Evolutionary conservation across 805 yeast species (phyloP), one percentile per base, ranked within the genome.

Genomic region (Candida berthetii): DNA sequence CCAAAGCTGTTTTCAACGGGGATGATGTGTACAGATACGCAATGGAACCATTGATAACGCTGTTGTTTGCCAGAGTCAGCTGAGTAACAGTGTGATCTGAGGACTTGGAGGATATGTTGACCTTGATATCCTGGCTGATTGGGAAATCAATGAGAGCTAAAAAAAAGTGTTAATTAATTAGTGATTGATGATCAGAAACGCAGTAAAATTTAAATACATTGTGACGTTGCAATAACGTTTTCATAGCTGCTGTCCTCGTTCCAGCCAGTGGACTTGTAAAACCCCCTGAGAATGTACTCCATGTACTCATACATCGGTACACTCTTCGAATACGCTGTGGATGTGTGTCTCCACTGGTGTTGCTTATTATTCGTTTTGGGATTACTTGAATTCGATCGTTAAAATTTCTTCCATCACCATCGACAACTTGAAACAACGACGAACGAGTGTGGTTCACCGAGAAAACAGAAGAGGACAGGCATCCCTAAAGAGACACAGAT

Each of bases 261-360:
- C 97, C 97, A 90, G 5, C 73, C 72, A 1, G 95, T 80, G 19
- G 82, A 60, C 31, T 68, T 62, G 58, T 82, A 76, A 64, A 85
- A 91, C 49, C 85, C 76, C 61, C 74, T 71, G 50, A 82, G 82
- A 27, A 91, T 75, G 60, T 82, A 84, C 52, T 91, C 96, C 96
- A 91, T 88, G 65, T 85, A 90, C 35, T 78, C 74, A 46, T 80
- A 68, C 96, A 88, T 88, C 15, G 17, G 7, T 17, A 7, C 7
- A 7, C 15, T 16, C 7, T 15, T 7, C 7, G 29, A 27, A 9
- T 27, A 10, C 7, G 32, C 11, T 14, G 11, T 29, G 7, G 32
- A 7, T 14, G 32, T 29, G 11, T 7, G 9, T 22, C 9, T 22
- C 25, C 6, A 22, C 24, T 22, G 24, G 24, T 22, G 8, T 22